Base-by-base conservation (phyloP, 768 basidiomycete genomes). In the Mycena crocata region DNA sequence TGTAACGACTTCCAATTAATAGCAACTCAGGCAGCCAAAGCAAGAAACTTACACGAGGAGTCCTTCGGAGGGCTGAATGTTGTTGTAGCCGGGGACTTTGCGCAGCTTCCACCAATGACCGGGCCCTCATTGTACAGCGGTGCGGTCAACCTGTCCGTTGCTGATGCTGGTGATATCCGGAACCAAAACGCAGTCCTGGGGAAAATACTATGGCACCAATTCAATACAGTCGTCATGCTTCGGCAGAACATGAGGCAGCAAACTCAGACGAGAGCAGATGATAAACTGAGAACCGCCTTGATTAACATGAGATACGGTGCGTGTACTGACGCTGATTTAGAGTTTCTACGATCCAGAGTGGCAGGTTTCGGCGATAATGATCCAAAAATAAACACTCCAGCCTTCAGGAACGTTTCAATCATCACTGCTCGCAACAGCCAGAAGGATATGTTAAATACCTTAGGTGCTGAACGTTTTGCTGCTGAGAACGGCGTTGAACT, bases 71-170 rank as follows among this genome's bases (percentile, higher is more conserved):
- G 79, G 0, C 64, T 75, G 14, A 78, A 75, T 40, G 64, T 80
- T 23, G 76, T 80, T 15, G 69, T 79, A 48, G 77, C 78, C 1
- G 78, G 78, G 3, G 77, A 79, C 48, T 78, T 81, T 71, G 76
- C 75, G 3, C 78, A 79, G 49, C 61, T 81, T 0, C 77, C 76
- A 1, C 76, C 68, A n/a, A 57, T 37, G 13, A 65, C 67, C 5
- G 73, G 72, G 67, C 46, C 73, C 44, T 63, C 73, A 14, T 60
- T 74, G 13, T 74, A 71, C 45, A 68, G 66, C 34, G 26, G 66
- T n/a, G 34, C 17, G 3, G 57, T 72, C 24, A 21, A 4, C 8
- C 48, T 49, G 7, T 26, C 24, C 19, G 26, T 24, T 5, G 65
- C 70, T 1, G 32, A 40, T 1, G 56, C 48, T 21, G 13, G 45